Base-by-base conservation (phyloP, 1,139 yeast species). In the Kodamaea derodonti region DNA sequence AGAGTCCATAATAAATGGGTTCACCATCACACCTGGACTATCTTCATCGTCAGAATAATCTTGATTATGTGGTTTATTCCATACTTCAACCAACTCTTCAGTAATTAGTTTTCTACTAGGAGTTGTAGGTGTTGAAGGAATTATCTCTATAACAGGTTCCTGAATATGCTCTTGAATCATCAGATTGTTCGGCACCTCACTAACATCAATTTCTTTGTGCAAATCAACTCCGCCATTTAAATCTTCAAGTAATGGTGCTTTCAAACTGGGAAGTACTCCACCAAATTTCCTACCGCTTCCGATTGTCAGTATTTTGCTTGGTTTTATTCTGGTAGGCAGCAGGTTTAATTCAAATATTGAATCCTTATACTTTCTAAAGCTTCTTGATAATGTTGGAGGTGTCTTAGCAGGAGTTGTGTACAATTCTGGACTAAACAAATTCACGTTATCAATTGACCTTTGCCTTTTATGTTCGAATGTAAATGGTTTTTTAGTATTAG, bases 1-100 rank as follows among this genome's bases (percentile, higher is more conserved):
- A n/a, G n/a, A n/a, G n/a, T n/a, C n/a, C n/a, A 30, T 23, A 11
- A 30, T 25, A 26, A 47, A 47, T 10, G 51, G 49, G 29, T 43
- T n/a, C n/a, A n/a, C n/a, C n/a, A n/a, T n/a, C n/a, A n/a, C n/a
- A n/a, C n/a, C n/a, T n/a, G n/a, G 17, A 15, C 4, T 20, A 16
- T 33, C 40, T 17, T 41, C 45, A 10, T 42, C 48, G 25, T 39
- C 45, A 13, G 46, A 46, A 4, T 34, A 35, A 20, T 37, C 31
- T 6, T 20, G 33, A 15, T 31, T 20, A 12, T 24, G 32, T 3
- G 40, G 24, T 14, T 40, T 35, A n/a, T 35, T 42, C 45, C 45
- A 42, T 24, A 38, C 36, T 11, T 27, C 26, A 4, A 40, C 34
- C 33, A 39, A 29, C 15, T 33, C 34, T 13, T 37, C 39, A 2